Base-by-base conservation (phyloP, 495 filamentous ascomycete genomes). In the Penicillium atrosanguineum region DNA sequence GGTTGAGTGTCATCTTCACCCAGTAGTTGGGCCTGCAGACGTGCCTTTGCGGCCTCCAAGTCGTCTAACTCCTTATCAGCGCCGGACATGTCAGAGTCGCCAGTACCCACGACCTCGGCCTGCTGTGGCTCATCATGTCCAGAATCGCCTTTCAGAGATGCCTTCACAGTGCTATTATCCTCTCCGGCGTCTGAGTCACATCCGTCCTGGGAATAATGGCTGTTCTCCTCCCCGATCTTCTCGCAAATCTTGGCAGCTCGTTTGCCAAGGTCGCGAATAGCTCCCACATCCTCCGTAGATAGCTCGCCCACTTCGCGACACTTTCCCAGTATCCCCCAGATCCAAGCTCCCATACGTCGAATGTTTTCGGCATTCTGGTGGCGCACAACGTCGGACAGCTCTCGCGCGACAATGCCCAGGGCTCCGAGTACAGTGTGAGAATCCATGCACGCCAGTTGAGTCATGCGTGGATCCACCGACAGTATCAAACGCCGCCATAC, bases 361-460 rank as follows among this genome's bases (percentile, higher is more conserved):
- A 77, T 74, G 70, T 76, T 36, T 64, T 75, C 62, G 65, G 74
- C 21, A 59, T 75, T 59, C 42, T 69, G 60, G 62, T 62, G 62
- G 15, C 75, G 67, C 20, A 80, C 61, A 36, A 63, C 69, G 29
- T 79, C 72, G 9, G 75, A 74, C 56, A 75, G 60, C 20, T 77
- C 54, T 7, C 69, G 54, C n/a, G 66, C 71, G 44, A 79, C 53
- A 2, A 74, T 63, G 25, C 59, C 59, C 50, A 76, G 50, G 7
- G 90, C 69, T 18, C 75, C 72, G 16, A 90, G 61, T 4, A 87
- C 79, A 51, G 72, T 77, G 4, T 73, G 73, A 50, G 80, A 80
- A 59, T 87, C 79, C 83, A 93, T 86, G 18, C 79, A 78, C 0
- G 84, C 85, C 16, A 93, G 60, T 60, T 91, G 88, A 0, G 75